Percentiles rank a stretch among this genome's conserved stretches.
phyloP scores from a whole-genome alignment of 2,329 filamentous ascomycete species.

The Botrytis hyacinthi region DNA sequence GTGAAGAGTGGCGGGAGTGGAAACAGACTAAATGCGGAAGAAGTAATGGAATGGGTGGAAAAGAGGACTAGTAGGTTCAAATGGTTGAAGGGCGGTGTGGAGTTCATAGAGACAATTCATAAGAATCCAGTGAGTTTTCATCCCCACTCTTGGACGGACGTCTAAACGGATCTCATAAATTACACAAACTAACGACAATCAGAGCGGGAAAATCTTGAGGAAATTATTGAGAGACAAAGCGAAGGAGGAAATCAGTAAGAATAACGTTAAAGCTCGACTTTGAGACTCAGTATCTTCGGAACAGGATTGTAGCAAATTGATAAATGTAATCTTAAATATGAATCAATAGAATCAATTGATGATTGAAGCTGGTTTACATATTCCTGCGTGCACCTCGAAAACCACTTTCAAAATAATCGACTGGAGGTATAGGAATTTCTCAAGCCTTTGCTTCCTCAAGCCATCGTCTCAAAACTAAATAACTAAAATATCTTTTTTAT shows the following conservation, averaged over 20 bases:
- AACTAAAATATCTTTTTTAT: background rate
- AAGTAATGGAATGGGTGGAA: conserved; percentile 57
- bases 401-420: background rate
- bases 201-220: conserved; percentile 50
- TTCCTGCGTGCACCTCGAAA: background rate
- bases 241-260: conserved; percentile 22
- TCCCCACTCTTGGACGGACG: background rate
- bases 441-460: background rate
- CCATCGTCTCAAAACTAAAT: background rate
- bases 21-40: conserved; percentile 38
- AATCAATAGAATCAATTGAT: background rate
- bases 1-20: conserved; percentile 40
- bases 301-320: background rate
- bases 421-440: background rate
- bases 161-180: background rate
- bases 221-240: conserved; percentile 47
- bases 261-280: background rate
- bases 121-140: conserved; percentile 55
- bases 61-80: conserved; percentile 62
- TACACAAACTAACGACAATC: background rate
- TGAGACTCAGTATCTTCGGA: background rate
- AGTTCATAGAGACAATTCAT: conserved; percentile 64
- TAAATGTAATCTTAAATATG: background rate
- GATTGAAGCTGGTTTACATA: background rate
- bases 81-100: conserved; percentile 65